Base-by-base conservation (phyloP, 1,139 yeast genomes). In the Chernovozyma aurita region DNA sequence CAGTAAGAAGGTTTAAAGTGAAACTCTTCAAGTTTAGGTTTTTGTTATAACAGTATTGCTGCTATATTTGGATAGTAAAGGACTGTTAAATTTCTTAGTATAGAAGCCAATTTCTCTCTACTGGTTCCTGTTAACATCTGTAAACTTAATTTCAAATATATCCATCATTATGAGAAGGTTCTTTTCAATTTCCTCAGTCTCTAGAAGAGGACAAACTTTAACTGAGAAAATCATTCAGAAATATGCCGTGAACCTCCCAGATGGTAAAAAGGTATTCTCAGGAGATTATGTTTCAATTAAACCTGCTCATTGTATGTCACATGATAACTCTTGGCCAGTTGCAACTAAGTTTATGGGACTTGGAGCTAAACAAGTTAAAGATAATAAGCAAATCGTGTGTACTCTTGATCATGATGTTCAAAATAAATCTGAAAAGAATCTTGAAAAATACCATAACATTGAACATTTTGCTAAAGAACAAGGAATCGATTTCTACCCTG, bases 271-370 rank as follows among this genome's bases (percentile, higher is more conserved):
- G 41, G 95, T 92, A 24, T 78, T 69, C 50, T 74, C 88, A 39
- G 98, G 98, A 15, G 98, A 94, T 65, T 92, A 90, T 63, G 97
- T 94, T 37, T 80, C 95, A 6, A 90, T 94, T 55, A 77, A 73
- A 53, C 99, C 99, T 7, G 94, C 95, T 6, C 95, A 92, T 65
- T 92, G 96, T 61, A 92, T 94, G 98, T 86, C 97, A 12, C 99
- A 92, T 59, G 99, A 92, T 60, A 92, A 92, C 62, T 83, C 97
- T 35, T 92, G 99, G 98, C 99, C 99, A 0, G 97, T 92, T 20
- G 98, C 98, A 1, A 73, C 92, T 52, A 92, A 92, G 65, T 92
- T 94, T 63, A 87, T 80, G 82, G 95, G 95, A 5, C 72, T 92
- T 28, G 98, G 98, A 1, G 97, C 97, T 31, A 77, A 78, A 17